Percentiles rank a stretch among this genome's conserved stretches.
phyloP scores from a whole-genome alignment of 345 rosid genomes.

The Aquilaria yunnanensis region DNA sequence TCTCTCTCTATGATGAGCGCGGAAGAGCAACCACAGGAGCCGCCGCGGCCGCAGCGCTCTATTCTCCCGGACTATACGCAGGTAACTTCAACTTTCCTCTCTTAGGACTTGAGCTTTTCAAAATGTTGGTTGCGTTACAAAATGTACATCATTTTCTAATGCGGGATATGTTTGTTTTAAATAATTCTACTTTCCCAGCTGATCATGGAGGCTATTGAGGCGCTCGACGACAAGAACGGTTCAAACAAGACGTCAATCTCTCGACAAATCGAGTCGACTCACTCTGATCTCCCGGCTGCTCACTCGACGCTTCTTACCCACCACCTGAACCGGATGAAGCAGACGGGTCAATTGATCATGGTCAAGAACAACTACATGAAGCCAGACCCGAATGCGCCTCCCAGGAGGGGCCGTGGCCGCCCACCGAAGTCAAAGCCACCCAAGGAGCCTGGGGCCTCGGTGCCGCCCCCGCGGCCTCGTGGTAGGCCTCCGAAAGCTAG shows the following conservation, averaged over 20 bases:
- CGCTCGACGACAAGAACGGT: conserved; percentile 40
- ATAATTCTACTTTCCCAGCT: conserved; percentile 24
- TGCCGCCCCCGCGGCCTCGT: conserved; percentile 50
- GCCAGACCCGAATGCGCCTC: conserved; percentile 68
- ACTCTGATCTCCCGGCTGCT: conserved; percentile 46
- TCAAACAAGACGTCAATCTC: conserved; percentile 55
- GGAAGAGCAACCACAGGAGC: not conserved
- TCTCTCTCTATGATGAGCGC: not conserved
- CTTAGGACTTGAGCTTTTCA: not conserved
- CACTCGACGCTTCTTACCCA: conserved; percentile 53
- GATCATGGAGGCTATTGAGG: conserved; percentile 76
- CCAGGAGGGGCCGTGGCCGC: conserved; percentile 87
- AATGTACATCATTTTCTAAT: not conserved
- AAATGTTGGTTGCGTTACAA: not conserved
- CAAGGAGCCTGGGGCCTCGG: conserved; percentile 14
- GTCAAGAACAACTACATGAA: conserved; percentile 75
- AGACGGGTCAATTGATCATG: conserved; percentile 46
- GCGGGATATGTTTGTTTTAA: not conserved
- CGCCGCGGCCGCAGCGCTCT: not conserved
- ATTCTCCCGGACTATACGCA: conserved; percentile 30
- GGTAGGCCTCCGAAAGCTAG: conserved; percentile 69
- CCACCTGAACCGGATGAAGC: conserved; percentile 67
- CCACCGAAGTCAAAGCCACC: conserved; percentile 65
- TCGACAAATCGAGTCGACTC: conserved; percentile 50
- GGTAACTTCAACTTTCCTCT: conserved; percentile 13